Evolutionary conservation across 1,284 basidiomycete species (phyloP), one percentile per base, ranked within the genome.

Genomic region (Malassezia restricta): DNA sequence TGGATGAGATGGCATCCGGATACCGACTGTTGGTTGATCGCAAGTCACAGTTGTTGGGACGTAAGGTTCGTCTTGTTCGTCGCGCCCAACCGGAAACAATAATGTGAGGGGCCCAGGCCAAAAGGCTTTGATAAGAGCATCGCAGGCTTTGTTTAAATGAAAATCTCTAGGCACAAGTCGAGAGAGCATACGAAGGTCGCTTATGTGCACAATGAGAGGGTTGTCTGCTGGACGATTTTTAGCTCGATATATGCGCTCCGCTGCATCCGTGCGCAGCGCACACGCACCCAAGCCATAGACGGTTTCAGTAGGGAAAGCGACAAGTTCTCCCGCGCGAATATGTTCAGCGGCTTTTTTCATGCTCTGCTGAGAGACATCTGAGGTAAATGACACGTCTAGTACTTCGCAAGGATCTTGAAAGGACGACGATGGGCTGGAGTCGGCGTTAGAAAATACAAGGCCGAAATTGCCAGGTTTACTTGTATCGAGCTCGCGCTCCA

Each of bases 291-390:
- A 81, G 1, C 94, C 94, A 73, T 98, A 98, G 20, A 99, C 94
- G 0, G 94, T 98, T 75, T 99, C 94, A 29, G 94, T 96, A 0
- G 94, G 92, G 66, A 98, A 89, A 0, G 85, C 90, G 38, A 98
- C 87, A 12, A 76, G 70, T 31, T 71, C 54, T 1, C 66, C 61
- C 0, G 44, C 24, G 9, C 42, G 56, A 2, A 76, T 61, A 17
- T 68, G 59, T 8, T 44, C 32, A 2, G 74, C 68, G 3, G 74
- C 75, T 6, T 47, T 48, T 0, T 59, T 17, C 35, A 75, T 59
- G 33, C 62, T 66, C 11, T 45, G 8, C 6, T 49, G 41, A 0
- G 66, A 64, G n/a, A 48, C 14, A 2, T 60, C 15, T 20, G 63
- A 60, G 60, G 48, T 40, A 31, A 62, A 54, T 12, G 47, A 7